phyloP scores from a whole-genome alignment of 305 asterid species.

The Ajuga reptans region DNA sequence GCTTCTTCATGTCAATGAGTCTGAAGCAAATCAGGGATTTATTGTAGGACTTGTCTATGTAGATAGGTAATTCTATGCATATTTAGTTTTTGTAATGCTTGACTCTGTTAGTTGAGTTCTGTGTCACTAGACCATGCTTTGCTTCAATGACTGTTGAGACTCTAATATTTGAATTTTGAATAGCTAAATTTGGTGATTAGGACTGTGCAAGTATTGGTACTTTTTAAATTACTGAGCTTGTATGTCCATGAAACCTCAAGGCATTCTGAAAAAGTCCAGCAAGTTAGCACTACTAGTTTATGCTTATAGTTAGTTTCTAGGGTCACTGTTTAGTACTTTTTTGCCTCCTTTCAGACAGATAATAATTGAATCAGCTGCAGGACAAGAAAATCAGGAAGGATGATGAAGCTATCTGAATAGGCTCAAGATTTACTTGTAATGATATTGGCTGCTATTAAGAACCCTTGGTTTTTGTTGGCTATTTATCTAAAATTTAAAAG shows the following conservation, averaged over 20 bases:
- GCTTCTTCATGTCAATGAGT: not conserved
- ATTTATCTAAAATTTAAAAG: not conserved
- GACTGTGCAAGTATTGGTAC: not conserved
- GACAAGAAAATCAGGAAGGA: not conserved
- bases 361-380: not conserved
- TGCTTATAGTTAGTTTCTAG: not conserved
- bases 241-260: not conserved
- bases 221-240: not conserved
- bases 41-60: not conserved
- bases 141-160: not conserved
- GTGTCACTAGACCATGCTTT: not conserved
- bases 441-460: too few species aligned
- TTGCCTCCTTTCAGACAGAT: not conserved
- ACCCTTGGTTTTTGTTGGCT: too few species aligned
- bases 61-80: not conserved
- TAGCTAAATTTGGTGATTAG: not conserved
- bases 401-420: not conserved
- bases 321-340: conserved; percentile 2
- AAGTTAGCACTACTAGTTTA: not conserved
- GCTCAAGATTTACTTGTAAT: not conserved
- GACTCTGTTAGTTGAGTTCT: not conserved
- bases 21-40: not conserved
- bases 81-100: not conserved
- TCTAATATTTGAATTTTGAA: not conserved
- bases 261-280: not conserved